phyloP scores from a whole-genome alignment of 1,284 basidiomycete genomes.

The Fereydounia khargensis region DNA sequence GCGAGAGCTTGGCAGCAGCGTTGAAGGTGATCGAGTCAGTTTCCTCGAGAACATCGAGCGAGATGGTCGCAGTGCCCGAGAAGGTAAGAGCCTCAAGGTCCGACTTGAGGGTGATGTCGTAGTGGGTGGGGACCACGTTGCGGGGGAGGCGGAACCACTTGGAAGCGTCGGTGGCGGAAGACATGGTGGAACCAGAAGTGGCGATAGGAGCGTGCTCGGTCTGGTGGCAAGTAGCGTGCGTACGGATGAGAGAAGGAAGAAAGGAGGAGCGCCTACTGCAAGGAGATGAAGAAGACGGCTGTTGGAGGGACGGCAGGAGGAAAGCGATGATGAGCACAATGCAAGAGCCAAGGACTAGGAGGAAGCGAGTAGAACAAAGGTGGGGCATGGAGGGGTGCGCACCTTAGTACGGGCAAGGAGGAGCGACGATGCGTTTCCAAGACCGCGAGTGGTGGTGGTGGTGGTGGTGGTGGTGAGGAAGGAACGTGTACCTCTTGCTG shows the following conservation, averaged over 20 bases:
- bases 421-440: slow-evolving; percentile 17
- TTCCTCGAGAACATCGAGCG: slow-evolving; percentile 70
- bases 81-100: slow-evolving; percentile 75
- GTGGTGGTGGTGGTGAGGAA: too few relatives aligned
- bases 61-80: slow-evolving; percentile 75
- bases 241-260: neutral
- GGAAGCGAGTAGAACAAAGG: neutral
- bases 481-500: too few relatives aligned
- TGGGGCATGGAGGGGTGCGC: slow-evolving; percentile 6
- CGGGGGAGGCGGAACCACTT: slow-evolving; percentile 70
- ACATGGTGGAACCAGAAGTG: slow-evolving; percentile 34
- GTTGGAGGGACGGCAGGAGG: slow-evolving; percentile 1
- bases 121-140: slow-evolving; percentile 74
- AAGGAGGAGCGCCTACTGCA: too few relatives aligned
- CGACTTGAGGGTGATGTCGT: slow-evolving; percentile 74
- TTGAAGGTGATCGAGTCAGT: slow-evolving; percentile 60
- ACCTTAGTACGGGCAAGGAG: slow-evolving; percentile 6
- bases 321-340: slow-evolving; percentile 2
- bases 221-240: neutral
- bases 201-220: neutral
- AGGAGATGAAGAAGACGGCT: too few relatives aligned
- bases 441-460: slow-evolving; percentile 22
- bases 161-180: slow-evolving; percentile 33
- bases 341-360: neutral
- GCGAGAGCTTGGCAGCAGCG: slow-evolving; percentile 66